Evolutionary conservation across 2,329 filamentous ascomycete genomes (phyloP), one percentile per base, ranked within the genome.

Genomic region (Proliferodiscus dingleyae): DNA sequence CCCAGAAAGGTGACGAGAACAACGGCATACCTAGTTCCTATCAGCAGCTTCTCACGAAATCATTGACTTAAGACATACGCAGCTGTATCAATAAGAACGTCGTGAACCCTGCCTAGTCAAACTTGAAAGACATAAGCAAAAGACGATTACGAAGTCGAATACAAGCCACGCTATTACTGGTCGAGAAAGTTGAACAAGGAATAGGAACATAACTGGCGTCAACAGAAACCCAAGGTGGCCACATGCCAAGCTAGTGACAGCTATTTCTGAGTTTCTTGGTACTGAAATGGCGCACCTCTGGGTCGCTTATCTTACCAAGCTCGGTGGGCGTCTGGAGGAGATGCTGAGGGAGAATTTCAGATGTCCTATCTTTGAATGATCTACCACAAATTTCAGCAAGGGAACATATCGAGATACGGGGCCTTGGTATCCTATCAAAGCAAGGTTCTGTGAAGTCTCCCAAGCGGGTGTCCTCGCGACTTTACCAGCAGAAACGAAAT

Each of bases 191-290:
- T 19, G 34, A 2, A 48, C 24, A 9, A 58, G 43, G 38, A 55
- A 54, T 28, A 56, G 13, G 11, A 55, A 15, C 23, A 44, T 50
- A 11, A 47, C 46, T 11, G 56, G 56, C 10, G 50, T 44, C n/a
- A 55, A 42, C 3, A 58, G 47, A n/a, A n/a, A n/a, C n/a, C n/a
- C n/a, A n/a, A n/a, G n/a, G n/a, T n/a, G n/a, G n/a, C n/a, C n/a
- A n/a, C 11, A 51, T 37, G 3, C 28, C 36, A 9, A 51, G n/a
- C n/a, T 44, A 2, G 42, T 36, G 1, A 52, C 18, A 9, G 21
- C 32, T 3, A 54, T 43, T 1, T 43, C 10, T n/a, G n/a, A n/a
- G n/a, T n/a, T n/a, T n/a, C n/a, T n/a, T 3, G 10, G 24, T 13
- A n/a, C 39, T 45, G 29, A 48, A 54, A 22, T 47, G 23, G 9